Conservation (phyloP, 768 basidiomycete genomes). For the Mycena pura region DNA sequence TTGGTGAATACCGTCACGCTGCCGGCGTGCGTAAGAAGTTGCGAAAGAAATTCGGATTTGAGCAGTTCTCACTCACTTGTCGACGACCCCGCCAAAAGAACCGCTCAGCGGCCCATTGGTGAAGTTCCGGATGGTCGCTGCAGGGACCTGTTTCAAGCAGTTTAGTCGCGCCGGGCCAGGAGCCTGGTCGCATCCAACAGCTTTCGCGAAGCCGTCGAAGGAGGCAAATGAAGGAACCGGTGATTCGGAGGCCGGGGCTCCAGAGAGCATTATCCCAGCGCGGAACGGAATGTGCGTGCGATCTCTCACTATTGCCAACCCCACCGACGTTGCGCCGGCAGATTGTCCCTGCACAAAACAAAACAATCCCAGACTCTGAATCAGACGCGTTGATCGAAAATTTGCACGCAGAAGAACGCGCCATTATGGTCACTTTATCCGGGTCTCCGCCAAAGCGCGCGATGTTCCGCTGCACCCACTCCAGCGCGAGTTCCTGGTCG, state of each 20-base stretch:
- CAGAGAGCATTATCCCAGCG: constrained; percentile 8
- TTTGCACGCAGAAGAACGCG: background rate
- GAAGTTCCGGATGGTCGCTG: constrained; percentile 22
- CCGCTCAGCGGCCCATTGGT: constrained; percentile 21
- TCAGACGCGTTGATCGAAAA: too few species aligned
- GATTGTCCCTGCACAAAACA: constrained; percentile 7
- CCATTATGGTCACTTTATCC: constrained; percentile 36
- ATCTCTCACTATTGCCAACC: background rate
- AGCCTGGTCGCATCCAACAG: constrained; percentile 22
- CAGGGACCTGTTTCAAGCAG: constrained; percentile 30
- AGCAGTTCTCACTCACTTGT: constrained; percentile 20
- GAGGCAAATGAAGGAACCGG: background rate
- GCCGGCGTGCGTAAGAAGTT: background rate
- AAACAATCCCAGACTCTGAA: too few species aligned
- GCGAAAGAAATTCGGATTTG: too few species aligned
- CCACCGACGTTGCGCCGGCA: constrained; percentile 1
- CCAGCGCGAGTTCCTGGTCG: constrained; percentile 30
- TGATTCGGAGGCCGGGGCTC: background rate
- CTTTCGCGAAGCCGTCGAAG: constrained; percentile 14
- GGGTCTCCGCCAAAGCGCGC: constrained; percentile 52
- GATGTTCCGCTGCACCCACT: constrained; percentile 53
- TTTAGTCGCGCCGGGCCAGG: constrained; percentile 27
- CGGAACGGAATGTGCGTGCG: constrained; percentile 3
- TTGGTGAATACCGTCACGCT: constrained; percentile 15
- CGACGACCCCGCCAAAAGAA: constrained; percentile 3